Base-by-base conservation (phyloP, 2,329 filamentous ascomycete species). In the Beauveria asiatica region DNA sequence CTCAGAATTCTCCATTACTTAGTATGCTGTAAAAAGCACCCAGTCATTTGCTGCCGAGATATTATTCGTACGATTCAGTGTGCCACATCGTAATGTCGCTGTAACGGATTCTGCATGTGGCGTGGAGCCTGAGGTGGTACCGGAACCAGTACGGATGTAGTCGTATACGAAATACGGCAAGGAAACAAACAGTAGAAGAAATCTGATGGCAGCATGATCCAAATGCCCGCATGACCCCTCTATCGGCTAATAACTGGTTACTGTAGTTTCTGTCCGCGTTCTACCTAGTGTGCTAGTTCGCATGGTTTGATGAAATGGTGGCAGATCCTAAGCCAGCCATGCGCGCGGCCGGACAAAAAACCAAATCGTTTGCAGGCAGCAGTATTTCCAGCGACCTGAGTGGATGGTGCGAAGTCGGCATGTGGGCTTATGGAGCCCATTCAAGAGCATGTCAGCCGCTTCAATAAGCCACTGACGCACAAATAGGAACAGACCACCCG, bases 371-470 rank as follows among this genome's bases (percentile, higher is more conserved):
- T 41, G 30, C 50, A 60, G 57, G 57, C 57, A 54, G 57, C 57
- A 60, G 57, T 42, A 60, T 60, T 60, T 54, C 41, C 57, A 49
- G 27, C 21, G 25, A 21, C 21, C 27, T 54, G 41, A 60, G 33
- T 60, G 57, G 57, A 42, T 17, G 6, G 21, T 23, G 23, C 21
- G 3, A n/a, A 30, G 17, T 2, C 2, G 23, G 27, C n/a, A 0
- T 45, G 27, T 48, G 42, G 42, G 27, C 17, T 17, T 23, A 46
- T 48, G 53, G 53, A n/a, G 41, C 30, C 5, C 30, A 13, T 13
- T 33, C 27, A 27, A 46, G n/a, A 19, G 50, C 16, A 25, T 6
- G 49, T 53, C 19, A 54, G 51, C 51, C 37, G 23, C 23, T 52
- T 19, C 13, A 13, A 25, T 13, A 56, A 57, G 54, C 54, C 54